Evolutionary conservation across 352 stramenopile genomes (phyloP).

Genomic region (Phytophthora agathidicida): DNA sequence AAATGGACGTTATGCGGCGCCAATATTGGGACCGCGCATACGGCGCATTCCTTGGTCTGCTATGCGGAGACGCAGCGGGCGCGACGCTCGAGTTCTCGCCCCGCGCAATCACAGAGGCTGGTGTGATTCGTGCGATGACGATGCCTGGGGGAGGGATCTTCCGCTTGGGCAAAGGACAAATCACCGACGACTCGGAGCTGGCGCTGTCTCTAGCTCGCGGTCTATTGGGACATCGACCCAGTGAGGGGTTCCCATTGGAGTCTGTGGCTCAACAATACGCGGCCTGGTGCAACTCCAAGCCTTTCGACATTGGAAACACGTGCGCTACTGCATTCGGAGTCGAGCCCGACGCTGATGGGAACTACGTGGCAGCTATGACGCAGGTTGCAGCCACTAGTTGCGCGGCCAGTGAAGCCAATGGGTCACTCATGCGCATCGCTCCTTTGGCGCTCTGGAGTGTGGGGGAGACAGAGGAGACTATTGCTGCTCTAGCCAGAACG

Average conservation of each 20-base stretch:
- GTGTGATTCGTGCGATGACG: slow-evolving; percentile 40
- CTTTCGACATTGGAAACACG: slow-evolving; percentile 63
- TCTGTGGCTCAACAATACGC: slow-evolving; percentile 44
- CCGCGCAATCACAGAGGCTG: slow-evolving; percentile 25
- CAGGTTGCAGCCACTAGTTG: slow-evolving; percentile 27
- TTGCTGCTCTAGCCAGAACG: slow-evolving; percentile 34
- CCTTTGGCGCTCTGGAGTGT: slow-evolving; percentile 51
- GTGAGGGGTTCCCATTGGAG: slow-evolving; percentile 43
- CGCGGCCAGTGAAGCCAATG: slow-evolving; percentile 53
- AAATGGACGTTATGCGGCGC: slow-evolving; percentile 3
- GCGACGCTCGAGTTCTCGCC: slow-evolving; percentile 59
- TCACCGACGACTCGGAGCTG: slow-evolving; percentile 72
- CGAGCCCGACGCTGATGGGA: slow-evolving; percentile 13
- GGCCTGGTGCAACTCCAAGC: slow-evolving; percentile 40
- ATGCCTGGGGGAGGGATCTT: slow-evolving; percentile 63
- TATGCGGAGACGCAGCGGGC: slow-evolving; percentile 59
- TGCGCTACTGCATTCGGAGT: slow-evolving; percentile 47
- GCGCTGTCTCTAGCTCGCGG: slow-evolving; percentile 49
- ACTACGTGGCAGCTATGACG: slow-evolving; percentile 33
- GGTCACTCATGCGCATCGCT: slow-evolving; percentile 58
- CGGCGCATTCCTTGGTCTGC: slow-evolving; percentile 51
- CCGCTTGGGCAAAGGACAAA: slow-evolving; percentile 47
- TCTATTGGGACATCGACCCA: slow-evolving; percentile 27
- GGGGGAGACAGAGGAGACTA: slow-evolving; percentile 27
- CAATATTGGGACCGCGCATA: slow-evolving; percentile 44